phyloP scores from a whole-genome alignment of 1,284 basidiomycete genomes.

The Ustilago vetiveriae region DNA sequence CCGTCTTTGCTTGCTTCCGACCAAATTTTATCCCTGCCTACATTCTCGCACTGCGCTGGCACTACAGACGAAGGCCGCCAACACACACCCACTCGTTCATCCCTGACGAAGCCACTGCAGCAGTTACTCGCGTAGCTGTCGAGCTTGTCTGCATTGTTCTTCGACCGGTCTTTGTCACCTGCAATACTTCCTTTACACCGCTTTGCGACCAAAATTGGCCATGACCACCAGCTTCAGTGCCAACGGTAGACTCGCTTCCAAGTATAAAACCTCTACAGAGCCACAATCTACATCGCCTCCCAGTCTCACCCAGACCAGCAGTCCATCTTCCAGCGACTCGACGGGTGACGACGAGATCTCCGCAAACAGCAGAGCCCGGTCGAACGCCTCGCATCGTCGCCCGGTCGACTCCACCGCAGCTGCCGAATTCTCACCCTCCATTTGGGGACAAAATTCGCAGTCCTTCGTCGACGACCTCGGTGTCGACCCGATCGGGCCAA shows the following conservation, averaged over 20 bases:
- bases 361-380: constrained; percentile 13
- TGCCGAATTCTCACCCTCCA: constrained; percentile 30
- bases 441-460: constrained; percentile 30
- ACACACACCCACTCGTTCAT: too few species aligned
- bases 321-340: constrained; percentile 46
- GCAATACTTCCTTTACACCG: too few species aligned
- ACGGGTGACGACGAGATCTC: constrained; percentile 37
- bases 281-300: constrained; percentile 37
- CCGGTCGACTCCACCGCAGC: constrained; percentile 6
- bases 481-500: constrained; percentile 13
- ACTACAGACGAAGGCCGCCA: too few species aligned
- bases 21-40: too few species aligned
- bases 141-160: too few species aligned
- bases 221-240: constrained; percentile 38
- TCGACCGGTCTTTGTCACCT: too few species aligned
- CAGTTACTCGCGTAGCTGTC: too few species aligned
- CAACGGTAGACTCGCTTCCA: constrained; percentile 2
- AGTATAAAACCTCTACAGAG: constrained; percentile 6
- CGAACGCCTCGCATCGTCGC: constrained; percentile 12
- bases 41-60: too few species aligned
- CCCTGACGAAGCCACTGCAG: too few species aligned
- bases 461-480: constrained; percentile 16
- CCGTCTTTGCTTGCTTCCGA: too few species aligned
- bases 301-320: constrained; percentile 37
- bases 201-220: too few species aligned